Evolutionary conservation across 306 rosid species (phyloP).

Genomic region (Cajanus cajan): DNA sequence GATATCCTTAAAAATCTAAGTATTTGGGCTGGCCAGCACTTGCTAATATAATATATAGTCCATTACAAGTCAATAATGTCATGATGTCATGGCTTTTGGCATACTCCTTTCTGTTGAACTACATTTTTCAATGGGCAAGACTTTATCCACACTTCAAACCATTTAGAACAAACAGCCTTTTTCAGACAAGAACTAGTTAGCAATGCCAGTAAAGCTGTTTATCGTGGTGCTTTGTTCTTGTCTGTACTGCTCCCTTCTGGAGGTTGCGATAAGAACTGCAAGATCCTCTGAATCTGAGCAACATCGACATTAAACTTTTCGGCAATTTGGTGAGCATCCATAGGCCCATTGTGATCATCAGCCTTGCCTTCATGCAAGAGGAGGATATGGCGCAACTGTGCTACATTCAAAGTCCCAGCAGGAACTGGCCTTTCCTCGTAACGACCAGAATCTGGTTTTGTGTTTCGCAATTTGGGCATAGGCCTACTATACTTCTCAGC

Average conservation of each 20-base stretch:
- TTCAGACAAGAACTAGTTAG: slow-evolving; percentile 29
- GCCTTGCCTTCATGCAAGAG: slow-evolving; percentile 82
- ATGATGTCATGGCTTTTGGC: not conserved
- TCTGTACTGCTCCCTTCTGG: slow-evolving; percentile 54
- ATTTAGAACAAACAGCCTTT: slow-evolving; percentile 18
- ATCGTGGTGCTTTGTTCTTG: slow-evolving; percentile 29
- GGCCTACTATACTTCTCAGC: slow-evolving; percentile 72
- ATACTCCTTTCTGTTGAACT: not conserved
- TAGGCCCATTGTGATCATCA: slow-evolving; percentile 69
- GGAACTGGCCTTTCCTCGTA: slow-evolving; percentile 68
- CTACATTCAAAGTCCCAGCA: slow-evolving; percentile 73
- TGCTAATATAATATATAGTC: not conserved
- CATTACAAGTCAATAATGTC: not conserved
- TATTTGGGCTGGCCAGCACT: slow-evolving; percentile 8
- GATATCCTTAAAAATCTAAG: slow-evolving; percentile 10
- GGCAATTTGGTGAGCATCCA: slow-evolving; percentile 69
- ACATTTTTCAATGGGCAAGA: slow-evolving; percentile 12
- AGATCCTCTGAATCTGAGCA: slow-evolving; percentile 52
- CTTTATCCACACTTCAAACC: slow-evolving; percentile 16
- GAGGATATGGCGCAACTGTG: slow-evolving; percentile 74
- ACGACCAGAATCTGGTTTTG: slow-evolving; percentile 57
- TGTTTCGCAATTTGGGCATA: slow-evolving; percentile 75
- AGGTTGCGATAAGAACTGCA: slow-evolving; percentile 75
- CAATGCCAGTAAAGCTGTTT: not conserved
- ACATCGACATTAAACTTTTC: slow-evolving; percentile 53